Base-by-base conservation (phyloP, 495 filamentous ascomycete genomes). In the Rostrohypoxylon terebratum region DNA sequence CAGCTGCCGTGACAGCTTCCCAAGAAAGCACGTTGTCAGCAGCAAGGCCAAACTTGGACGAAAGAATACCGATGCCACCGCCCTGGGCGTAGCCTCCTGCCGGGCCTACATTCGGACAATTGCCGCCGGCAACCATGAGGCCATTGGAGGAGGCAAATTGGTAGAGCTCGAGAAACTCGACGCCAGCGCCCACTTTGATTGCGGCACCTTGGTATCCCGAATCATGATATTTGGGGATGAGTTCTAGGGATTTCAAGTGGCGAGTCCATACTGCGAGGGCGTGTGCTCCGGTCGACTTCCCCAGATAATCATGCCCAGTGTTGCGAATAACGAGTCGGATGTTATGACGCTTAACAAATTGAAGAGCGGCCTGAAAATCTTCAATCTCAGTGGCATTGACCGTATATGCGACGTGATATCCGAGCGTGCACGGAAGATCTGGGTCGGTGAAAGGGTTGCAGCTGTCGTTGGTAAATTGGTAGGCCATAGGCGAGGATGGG, bases 231-330 rank as follows among this genome's bases (percentile, higher is more conserved):
- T 81, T 63, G 38, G 72, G 36, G 47, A 80, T 59, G 28, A 81
- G 77, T 4, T 77, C 51, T 5, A 84, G 79, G 1, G 77, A 59
- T 74, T 89, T 88, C 20, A 91, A 72, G 33, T 87, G 75, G 59
- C 88, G 86, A 0, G 86, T 90, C 88, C 88, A 91, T 51, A 91
- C 70, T 11, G 78, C 75, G 20, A 91, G 77, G 7, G 83, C 80
- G 34, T 87, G 86, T 10, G 79, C 78, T 23, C 88, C 89, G 5
- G 82, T 75, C 6, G 81, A 82, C 10, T 77, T 77, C 0, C 83
- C 83, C 1, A 81, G 71, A 36, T 77, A 78, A 55, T 85, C 83
- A 65, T 85, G 83, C 40, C 82, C 82, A 1, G 83, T 84, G 58
- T 85, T 84, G 58, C 80, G 78, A 53, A 85, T 81, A 45, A 84